Percentiles rank a stretch among this genome's conserved stretches.
These are phyloP conservation scores for Xylaria sp. DNA, from an alignment of 2,329 filamentous ascomycete genomes.

Conservation along the genomic window DNA sequence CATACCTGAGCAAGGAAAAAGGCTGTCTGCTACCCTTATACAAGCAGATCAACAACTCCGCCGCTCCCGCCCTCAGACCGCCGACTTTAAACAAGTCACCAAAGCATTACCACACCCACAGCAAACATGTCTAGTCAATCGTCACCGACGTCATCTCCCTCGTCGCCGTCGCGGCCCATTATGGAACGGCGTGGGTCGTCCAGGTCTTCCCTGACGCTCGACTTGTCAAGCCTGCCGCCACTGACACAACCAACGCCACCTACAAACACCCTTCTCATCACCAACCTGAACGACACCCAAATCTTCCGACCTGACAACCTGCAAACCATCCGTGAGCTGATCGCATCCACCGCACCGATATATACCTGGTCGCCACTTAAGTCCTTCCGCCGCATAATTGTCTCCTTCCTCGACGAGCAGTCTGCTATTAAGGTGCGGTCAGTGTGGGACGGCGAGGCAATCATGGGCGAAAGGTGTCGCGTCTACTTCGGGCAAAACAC, in stretches of 20 bases:
- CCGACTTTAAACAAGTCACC: not conserved
- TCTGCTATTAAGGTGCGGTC: conserved; percentile 72
- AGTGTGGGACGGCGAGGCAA: conserved; percentile 72
- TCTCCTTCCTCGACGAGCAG: conserved; percentile 73
- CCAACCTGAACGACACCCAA: conserved; percentile 72
- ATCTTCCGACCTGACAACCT: conserved; percentile 77
- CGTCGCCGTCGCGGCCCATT: conserved; percentile 36
- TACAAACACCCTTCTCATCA: conserved; percentile 83
- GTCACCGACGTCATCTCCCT: conserved; percentile 32
- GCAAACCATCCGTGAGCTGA: conserved; percentile 71
- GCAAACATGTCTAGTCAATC: conserved; percentile 31
- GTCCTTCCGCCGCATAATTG: conserved; percentile 79
- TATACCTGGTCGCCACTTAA: conserved; percentile 80
- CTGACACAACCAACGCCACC: conserved; percentile 72
- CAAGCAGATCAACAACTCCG: not conserved
- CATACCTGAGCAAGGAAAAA: too few species aligned
- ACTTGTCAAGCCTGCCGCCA: conserved; percentile 72
- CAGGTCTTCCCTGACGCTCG: conserved; percentile 64
- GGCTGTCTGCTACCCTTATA: not conserved
- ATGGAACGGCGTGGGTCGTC: conserved; percentile 46
- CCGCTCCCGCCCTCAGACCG: not conserved
- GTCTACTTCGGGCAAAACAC: conserved; percentile 71
- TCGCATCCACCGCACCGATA: conserved; percentile 70
- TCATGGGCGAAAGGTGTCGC: conserved; percentile 70
- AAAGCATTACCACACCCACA: conserved; percentile 2